Base-by-base conservation (phyloP, 208 protist genomes). In the Leishmania arabica region DNA sequence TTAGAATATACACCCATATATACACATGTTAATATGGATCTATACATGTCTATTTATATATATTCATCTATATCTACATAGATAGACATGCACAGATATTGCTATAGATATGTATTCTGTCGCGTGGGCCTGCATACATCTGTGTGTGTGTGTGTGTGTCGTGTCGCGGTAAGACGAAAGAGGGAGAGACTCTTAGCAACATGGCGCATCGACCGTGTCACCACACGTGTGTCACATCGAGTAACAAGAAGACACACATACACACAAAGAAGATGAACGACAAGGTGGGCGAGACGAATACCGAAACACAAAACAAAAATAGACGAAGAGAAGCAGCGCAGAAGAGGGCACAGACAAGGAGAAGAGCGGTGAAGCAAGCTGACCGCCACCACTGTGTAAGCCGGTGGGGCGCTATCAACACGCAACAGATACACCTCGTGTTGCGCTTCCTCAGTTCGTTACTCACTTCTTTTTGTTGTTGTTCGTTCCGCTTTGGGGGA, bases 221-320 rank as follows among this genome's bases (percentile, higher is more conserved):
- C 51, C 9, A 17, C 51, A 54, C 0, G 51, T 21, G 51, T 54
- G 9, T 0, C 51, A 21, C 2, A 17, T 7, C 9, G 51, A 54
- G 21, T 21, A 21, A 54, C 2, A 54, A 21, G 4, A 54, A 21
- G 51, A 13, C 17, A 54, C 51, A 54, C 51, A 21, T 2, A 49
- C 8, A 49, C 45, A 9, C 49, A 53, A 53, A 17, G 49, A 54
- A 21, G 64, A 51, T 66, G 79, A 53, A 69, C 68, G 80, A 83
- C 40, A 74, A 64, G 31, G 56, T 19, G 66, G 37, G 42, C 7
- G 34, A 47, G 49, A 27, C 3, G 4, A 60, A 70, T 51, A 82
- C 9, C 49, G 45, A 82, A 45, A 7, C 42, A 45, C 51, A 81
- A 71, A 70, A 40, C 64, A 71, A 77, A 45, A 34, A 75, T 49